Evolutionary conservation across 768 basidiomycete species (phyloP).

Genomic region (Boletus huronensis): DNA sequence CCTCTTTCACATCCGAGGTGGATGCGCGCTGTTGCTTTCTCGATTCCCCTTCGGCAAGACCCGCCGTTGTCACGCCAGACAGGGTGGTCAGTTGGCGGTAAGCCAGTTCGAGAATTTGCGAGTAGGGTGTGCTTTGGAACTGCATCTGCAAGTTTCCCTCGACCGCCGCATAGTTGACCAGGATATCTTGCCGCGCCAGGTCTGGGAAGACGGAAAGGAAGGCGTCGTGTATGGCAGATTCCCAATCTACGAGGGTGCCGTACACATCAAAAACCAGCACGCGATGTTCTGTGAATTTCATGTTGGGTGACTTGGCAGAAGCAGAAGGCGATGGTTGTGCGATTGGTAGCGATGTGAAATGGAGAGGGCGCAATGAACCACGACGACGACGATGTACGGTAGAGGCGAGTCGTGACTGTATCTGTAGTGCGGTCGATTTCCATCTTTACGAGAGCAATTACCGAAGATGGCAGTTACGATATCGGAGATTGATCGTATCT

Average conservation of each 20-base stretch:
- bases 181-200: slow-evolving; percentile 35
- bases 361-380: neutral
- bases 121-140: slow-evolving; percentile 57
- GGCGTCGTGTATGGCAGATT: slow-evolving; percentile 56
- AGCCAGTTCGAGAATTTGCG: slow-evolving; percentile 51
- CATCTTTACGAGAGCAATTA: neutral
- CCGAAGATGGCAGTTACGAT: neutral
- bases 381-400: neutral
- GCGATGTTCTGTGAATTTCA: slow-evolving; percentile 18
- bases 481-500: neutral
- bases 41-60: slow-evolving; percentile 18
- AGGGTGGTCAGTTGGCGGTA: slow-evolving; percentile 31
- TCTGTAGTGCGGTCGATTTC: neutral
- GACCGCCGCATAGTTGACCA: slow-evolving; percentile 48
- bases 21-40: slow-evolving; percentile 20
- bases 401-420: neutral
- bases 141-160: slow-evolving; percentile 58
- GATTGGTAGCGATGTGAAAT: slow-evolving; percentile 12
- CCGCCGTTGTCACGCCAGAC: slow-evolving; percentile 36
- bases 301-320: neutral
- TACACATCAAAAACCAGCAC: slow-evolving; percentile 74
- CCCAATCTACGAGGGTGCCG: slow-evolving; percentile 77
- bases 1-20: neutral
- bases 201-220: slow-evolving; percentile 33
- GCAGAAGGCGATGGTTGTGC: slow-evolving; percentile 10